Evolutionary conservation across 768 basidiomycete species (phyloP).

Genomic region (Kwoniella heveanensis): DNA sequence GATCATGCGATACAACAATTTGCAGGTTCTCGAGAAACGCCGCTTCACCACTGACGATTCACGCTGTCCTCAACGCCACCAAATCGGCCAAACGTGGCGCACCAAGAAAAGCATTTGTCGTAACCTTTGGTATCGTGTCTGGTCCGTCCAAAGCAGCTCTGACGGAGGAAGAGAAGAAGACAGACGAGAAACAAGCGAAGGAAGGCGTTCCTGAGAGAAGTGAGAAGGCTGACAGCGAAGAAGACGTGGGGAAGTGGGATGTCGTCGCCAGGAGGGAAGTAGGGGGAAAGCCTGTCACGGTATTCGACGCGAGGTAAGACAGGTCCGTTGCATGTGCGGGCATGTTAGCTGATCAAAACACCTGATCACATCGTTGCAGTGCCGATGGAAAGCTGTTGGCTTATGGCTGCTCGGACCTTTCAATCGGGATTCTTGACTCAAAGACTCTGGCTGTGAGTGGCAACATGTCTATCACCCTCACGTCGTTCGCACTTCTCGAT

Average conservation of each 20-base stretch:
- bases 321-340: neutral
- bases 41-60: constrained; percentile 36
- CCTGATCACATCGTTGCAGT: constrained; percentile 59
- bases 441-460: constrained; percentile 71
- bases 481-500: too few species aligned
- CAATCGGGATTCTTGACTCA: constrained; percentile 80
- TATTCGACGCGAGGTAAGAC: constrained; percentile 80
- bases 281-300: constrained; percentile 77
- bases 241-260: constrained; percentile 70
- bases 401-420: constrained; percentile 82
- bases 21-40: constrained; percentile 24
- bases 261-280: constrained; percentile 70
- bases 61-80: constrained; percentile 53
- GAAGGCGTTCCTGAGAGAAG: constrained; percentile 10
- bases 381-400: constrained; percentile 78
- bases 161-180: constrained; percentile 29
- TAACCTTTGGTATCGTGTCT: constrained; percentile 40
- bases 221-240: constrained; percentile 27
- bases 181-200: constrained; percentile 21
- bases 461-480: too few species aligned
- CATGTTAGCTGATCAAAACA: neutral
- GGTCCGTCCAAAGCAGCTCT: constrained; percentile 28
- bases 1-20: neutral
- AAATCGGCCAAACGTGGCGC: constrained; percentile 39
- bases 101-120: constrained; percentile 47